Evolutionary conservation across 768 basidiomycete genomes (phyloP), one percentile per base, ranked within the genome.

Genomic region (Amanita brunnescens): DNA sequence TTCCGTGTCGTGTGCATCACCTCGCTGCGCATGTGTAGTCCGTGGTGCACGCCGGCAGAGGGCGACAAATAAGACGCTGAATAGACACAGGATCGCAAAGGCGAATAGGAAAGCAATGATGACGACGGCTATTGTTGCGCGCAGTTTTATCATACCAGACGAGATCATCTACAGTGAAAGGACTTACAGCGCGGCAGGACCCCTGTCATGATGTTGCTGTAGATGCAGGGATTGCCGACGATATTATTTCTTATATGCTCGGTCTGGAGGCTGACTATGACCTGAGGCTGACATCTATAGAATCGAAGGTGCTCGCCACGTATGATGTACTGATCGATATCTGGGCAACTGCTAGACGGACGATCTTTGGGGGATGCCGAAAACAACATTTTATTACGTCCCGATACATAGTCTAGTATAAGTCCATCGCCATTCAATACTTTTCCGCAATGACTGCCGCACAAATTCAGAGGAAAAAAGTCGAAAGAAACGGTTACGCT

Each of bases 401-500:
- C 18, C 9, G 8, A 8, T 38, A n/a, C 20, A 39, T 10, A 29
- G n/a, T 4, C 3, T 21, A 12, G 9, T 16, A n/a, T 1, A 4
- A 26, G 26, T 39, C 14, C 16, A 40, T 14, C 13, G 35, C 5
- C 39, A 12, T 12, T 52, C 29, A 53, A 26, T 53, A 53, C 24
- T 46, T 53, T 37, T 53, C 52, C 16, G 52, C 52, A 30, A 53
- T 46, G 30, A 53, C 52, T 53, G 26, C 18, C 13, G 18, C 8
- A 43, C 5, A 3, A 9, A n/a, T 24, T 35, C 6, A 24, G 24
- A 1, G 16, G 21, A 38, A 3, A 30, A 26, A 12, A 35, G 10
- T 10, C 30, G 13, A 8, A 6, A 16, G 9, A 24, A 38, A 6
- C 12, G 16, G 5, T 30, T 46, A 20, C 18, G 76, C 91, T 74